Percentiles rank a stretch among this genome's conserved stretches.
Evolutionary conservation across 768 basidiomycete genomes (phyloP).

Genomic region (Solioccasus polychromus): DNA sequence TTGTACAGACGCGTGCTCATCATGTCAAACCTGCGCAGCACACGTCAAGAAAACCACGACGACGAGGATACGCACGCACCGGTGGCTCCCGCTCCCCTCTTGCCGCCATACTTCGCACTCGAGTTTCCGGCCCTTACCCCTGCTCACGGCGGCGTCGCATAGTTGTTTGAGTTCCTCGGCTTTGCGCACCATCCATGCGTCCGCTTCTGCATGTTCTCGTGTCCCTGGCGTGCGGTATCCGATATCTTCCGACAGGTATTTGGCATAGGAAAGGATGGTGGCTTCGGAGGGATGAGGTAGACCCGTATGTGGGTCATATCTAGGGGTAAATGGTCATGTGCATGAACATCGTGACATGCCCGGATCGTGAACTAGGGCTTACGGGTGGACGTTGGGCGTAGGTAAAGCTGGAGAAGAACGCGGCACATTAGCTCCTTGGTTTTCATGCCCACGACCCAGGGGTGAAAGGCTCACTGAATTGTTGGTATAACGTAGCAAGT

Average conservation of each 20-base stretch:
- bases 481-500: conserved; percentile 45
- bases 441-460: not conserved
- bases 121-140: conserved; percentile 50
- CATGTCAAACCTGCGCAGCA: conserved; percentile 95
- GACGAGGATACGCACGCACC: conserved; percentile 45
- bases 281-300: conserved; percentile 72
- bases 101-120: conserved; percentile 93
- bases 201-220: conserved; percentile 79
- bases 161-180: conserved; percentile 57
- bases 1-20: conserved; percentile 83
- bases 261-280: conserved; percentile 60
- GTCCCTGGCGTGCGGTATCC: conserved; percentile 93
- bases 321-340: conserved; percentile 1
- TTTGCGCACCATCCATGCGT: conserved; percentile 74
- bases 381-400: conserved; percentile 52
- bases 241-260: conserved; percentile 77
- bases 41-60: not conserved
- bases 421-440: conserved; percentile 1
- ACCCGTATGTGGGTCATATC: conserved; percentile 49
- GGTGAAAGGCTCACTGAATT: conserved; percentile 40
- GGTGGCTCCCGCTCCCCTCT: conserved; percentile 81
- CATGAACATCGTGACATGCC: not conserved
- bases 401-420: conserved; percentile 48
- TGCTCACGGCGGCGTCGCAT: conserved; percentile 55
- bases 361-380: conserved; percentile 18